A percentile compares a stretch with the other conserved stretches of the same genome.
These are phyloP conservation scores for Trichomonas vaginalis DNA, from an alignment of 208 protist genomes.

Conservation along the genomic window DNA sequence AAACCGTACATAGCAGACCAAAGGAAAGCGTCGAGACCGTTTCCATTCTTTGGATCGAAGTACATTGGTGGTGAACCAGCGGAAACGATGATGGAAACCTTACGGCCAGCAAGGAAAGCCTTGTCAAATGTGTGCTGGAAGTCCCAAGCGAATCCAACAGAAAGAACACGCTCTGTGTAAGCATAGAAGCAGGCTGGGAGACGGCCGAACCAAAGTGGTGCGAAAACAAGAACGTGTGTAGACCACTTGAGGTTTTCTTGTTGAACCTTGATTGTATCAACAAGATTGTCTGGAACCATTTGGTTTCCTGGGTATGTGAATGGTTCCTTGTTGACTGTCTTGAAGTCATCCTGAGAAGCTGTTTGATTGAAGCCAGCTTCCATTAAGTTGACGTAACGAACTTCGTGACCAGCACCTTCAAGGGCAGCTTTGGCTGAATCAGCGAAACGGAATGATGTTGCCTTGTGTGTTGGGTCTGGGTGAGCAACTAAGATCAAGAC, in stretches of 20 bases:
- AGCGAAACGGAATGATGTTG: not conserved
- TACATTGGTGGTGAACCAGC: not conserved
- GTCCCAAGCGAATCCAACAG: not conserved
- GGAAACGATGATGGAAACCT: not conserved
- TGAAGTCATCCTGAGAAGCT: not conserved
- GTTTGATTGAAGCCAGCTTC: not conserved
- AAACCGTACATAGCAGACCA: not conserved
- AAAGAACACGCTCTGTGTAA: not conserved
- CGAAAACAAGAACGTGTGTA: not conserved
- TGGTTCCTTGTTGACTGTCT: not conserved
- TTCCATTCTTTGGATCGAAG: not conserved
- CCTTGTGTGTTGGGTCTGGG: not conserved
- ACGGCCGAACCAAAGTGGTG: not conserved
- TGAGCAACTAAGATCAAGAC: not conserved
- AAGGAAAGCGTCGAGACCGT: not conserved
- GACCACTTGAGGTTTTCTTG: not conserved
- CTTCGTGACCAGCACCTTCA: not conserved
- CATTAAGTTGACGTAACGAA: not conserved
- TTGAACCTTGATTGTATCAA: not conserved
- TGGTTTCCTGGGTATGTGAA: not conserved
- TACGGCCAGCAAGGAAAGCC: not conserved
- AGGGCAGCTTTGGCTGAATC: not conserved
- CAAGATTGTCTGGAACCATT: not conserved
- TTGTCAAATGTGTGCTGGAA: not conserved
- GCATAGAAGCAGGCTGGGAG: constrained; percentile 1